Base-by-base conservation (phyloP, 2,329 filamentous ascomycete genomes). In the Orbilia javanica region DNA sequence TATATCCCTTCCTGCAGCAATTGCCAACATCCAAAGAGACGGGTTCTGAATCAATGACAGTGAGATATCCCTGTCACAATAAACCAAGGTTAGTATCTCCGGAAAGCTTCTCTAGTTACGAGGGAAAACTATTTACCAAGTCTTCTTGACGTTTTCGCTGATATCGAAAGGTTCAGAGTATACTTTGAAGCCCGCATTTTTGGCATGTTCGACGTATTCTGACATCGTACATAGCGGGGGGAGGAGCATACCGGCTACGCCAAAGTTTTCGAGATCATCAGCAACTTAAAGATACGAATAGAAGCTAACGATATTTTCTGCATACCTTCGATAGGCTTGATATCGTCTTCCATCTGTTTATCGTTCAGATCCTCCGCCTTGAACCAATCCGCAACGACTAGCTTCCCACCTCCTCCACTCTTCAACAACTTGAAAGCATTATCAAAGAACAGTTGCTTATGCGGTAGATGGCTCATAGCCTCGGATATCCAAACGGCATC, bases 341-440 rank as follows among this genome's bases (percentile, higher is more conserved):
- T 89, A 80, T 90, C 88, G 55, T 84, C 84, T 48, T 85, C 83
- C 79, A 87, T 86, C 72, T 85, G 83, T 72, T 84, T 82, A 77
- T 86, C 83, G 0, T 82, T 84, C 50, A 89, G 81, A 22, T 81
- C 83, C 67, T 87, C 87, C 11, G 85, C 86, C 84, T 88, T 88
- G 84, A 90, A 90, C 88, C 88, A 90, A 82, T 90, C 89, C 25
- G 88, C 88, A 66, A 90, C 83, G 3, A 88, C 87, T 52, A 90
- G 82, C 82, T 86, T 87, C 0, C 87, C 87, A 0, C 86, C 86
- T 0, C 86, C 86, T 2, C 65, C 73, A 25, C 44, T 62, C 42
- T 84, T 86, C 62, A 90, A 83, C 36, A 90, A 83, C 55, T 83
- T 83, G 31, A 83, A 83, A 0, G 86, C 86, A 77, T 89, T 89